Base-by-base conservation (phyloP, 2,329 filamentous ascomycete species). In the Botryosphaeria dothidea region DNA sequence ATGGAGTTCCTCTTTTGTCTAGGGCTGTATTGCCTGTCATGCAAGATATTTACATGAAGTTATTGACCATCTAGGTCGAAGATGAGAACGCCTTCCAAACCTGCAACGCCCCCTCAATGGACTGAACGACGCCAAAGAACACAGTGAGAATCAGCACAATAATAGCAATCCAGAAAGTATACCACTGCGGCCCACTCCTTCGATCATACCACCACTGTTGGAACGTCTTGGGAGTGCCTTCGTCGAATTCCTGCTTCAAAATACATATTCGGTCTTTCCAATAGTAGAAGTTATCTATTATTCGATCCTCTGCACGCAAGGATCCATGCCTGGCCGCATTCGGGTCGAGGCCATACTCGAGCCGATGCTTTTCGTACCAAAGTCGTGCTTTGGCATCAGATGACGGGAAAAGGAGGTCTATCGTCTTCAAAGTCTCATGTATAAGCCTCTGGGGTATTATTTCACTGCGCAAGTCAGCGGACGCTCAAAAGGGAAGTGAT, bases 101-200 rank as follows among this genome's bases (percentile, higher is more conserved):
- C 56, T 82, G 80, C 56, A 82, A 46, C 13, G 72, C 78, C 8
- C 80, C 76, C 66, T 80, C 76, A 45, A 83, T 52, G 58, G 72
- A 74, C 69, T 84, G 75, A n/a, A 80, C 67, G 8, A 82, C n/a
- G 4, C 80, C 75, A 68, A 83, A 79, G 54, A 80, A 71, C 6
- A 77, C 68, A 0, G 75, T 81, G 29, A 79, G 69, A 17, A 70
- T 45, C 0, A 81, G 65, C 1, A 75, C 72, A 3, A 71, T 43
- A 1, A 82, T 71, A 0, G 79, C 80, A 4, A 83, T 73, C 81
- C 81, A 84, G 61, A 83, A 80, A 1, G 78, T 81, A 60, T 78
- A 82, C 79, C 80, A 82, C 58, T 83, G 80, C 0, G 78, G 75
- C 0, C 77, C 73, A 27, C 80, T 79, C 1, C 81, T 67, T 3